Evolutionary conservation across 2,329 filamentous ascomycete genomes (phyloP).

Genomic region (Ustilaginoidea virens): DNA sequence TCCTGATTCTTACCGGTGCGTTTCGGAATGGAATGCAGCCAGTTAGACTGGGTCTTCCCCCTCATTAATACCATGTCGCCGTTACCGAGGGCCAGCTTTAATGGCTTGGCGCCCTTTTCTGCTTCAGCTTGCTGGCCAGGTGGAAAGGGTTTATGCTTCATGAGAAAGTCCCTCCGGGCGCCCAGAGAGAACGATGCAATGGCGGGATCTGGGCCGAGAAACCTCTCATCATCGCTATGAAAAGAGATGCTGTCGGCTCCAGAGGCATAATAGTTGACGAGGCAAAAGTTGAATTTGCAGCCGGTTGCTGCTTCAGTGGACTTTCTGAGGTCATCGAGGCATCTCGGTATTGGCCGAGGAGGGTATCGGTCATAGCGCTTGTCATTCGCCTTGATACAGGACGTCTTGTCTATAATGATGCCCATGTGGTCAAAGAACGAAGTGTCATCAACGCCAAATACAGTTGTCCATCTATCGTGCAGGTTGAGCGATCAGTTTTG

Average conservation of each 20-base stretch:
- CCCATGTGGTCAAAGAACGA: constrained; percentile 37
- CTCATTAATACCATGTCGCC: constrained; percentile 74
- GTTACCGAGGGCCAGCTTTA: constrained; percentile 40
- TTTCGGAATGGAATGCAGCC: constrained; percentile 69
- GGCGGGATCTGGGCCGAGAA: constrained; percentile 51
- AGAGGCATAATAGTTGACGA: constrained; percentile 73
- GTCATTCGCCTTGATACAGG: constrained; percentile 23
- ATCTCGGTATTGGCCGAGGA: constrained; percentile 56
- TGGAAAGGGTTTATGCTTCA: constrained; percentile 57
- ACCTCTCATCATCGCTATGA: constrained; percentile 68
- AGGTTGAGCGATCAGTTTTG: neutral
- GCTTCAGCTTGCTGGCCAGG: constrained; percentile 11
- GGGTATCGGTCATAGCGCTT: constrained; percentile 38
- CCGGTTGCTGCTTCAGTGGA: constrained; percentile 50
- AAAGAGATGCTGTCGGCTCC: constrained; percentile 65
- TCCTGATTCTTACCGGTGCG: constrained; percentile 46
- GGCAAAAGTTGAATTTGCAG: constrained; percentile 60
- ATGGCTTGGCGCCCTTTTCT: constrained; percentile 18
- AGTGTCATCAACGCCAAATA: constrained; percentile 46
- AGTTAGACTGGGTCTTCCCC: constrained; percentile 57
- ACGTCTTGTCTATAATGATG: constrained; percentile 28
- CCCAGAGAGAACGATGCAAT: constrained; percentile 66
- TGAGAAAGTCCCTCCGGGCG: constrained; percentile 55
- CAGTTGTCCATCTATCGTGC: constrained; percentile 30
- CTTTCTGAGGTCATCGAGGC: constrained; percentile 46